phyloP scores from a whole-genome alignment of 1,284 basidiomycete species.

The Fomitopsis palustris region DNA sequence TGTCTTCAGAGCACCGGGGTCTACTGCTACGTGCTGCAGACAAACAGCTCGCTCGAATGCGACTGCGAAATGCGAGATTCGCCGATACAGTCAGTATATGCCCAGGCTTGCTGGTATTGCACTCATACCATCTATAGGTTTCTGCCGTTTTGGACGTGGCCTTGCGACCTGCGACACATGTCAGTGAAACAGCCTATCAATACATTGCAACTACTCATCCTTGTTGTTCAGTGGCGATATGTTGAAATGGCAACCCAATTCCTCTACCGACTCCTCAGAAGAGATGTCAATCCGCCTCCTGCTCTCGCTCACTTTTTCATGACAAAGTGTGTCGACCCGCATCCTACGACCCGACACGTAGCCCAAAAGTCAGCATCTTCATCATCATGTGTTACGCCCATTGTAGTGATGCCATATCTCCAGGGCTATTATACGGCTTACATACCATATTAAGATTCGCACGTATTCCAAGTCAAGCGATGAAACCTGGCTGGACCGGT shows the following conservation, averaged over 20 bases:
- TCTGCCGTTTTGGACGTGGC: constrained; percentile 69
- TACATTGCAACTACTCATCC: constrained; percentile 1
- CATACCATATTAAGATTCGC: constrained; percentile 81
- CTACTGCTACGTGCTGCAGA: constrained; percentile 40
- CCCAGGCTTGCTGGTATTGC: neutral
- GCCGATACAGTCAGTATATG: constrained; percentile 41
- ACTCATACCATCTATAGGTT: constrained; percentile 37
- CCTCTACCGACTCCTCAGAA: constrained; percentile 68
- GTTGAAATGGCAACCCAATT: constrained; percentile 76
- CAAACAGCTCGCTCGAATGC: constrained; percentile 39
- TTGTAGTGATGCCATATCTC: constrained; percentile 1
- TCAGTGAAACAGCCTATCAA: constrained; percentile 32
- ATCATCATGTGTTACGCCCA: neutral
- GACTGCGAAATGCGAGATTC: constrained; percentile 44
- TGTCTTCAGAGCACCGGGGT: constrained; percentile 37
- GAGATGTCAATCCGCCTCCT: constrained; percentile 69
- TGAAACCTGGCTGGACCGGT: constrained; percentile 79
- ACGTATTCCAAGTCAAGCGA: constrained; percentile 69
- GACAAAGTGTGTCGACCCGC: constrained; percentile 70
- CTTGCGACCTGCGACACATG: constrained; percentile 64
- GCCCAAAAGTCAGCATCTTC: constrained; percentile 47
- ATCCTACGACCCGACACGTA: constrained; percentile 74
- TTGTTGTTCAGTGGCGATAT: constrained; percentile 78
- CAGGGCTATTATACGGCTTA: constrained; percentile 73
- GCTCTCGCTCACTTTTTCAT: constrained; percentile 70